Conservation (phyloP, 2,329 filamentous ascomycete species). For the Alternaria postmessia region DNA sequence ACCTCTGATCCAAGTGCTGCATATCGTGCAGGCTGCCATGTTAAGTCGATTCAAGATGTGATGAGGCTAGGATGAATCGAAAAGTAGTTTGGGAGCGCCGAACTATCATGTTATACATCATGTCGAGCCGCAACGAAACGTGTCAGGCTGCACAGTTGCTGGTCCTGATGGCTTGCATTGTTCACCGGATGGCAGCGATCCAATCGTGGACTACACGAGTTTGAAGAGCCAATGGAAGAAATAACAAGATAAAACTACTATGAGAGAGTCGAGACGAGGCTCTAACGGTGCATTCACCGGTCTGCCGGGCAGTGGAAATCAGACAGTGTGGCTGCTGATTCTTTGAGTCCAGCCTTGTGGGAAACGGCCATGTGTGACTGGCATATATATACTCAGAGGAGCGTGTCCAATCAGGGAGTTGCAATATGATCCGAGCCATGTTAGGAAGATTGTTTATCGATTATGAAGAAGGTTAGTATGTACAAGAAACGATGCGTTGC, state of each 20-base stretch:
- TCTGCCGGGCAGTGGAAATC: not conserved
- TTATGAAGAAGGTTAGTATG: not conserved
- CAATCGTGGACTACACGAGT: slow-evolving; percentile 3
- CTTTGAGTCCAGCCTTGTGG: not conserved
- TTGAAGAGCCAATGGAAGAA: not conserved
- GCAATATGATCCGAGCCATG: not conserved
- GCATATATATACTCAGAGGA: not conserved
- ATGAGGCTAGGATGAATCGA: not conserved
- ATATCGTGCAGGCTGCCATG: slow-evolving; percentile 26
- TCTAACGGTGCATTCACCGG: not conserved
- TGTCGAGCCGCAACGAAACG: slow-evolving; percentile 8
- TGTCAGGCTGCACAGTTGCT: slow-evolving; percentile 22
- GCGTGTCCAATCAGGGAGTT: not conserved
- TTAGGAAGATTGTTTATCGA: no score
- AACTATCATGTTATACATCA: slow-evolving; percentile 1
- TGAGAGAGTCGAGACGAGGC: not conserved
- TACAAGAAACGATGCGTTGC: not conserved
- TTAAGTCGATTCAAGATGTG: not conserved
- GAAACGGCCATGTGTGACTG: not conserved
- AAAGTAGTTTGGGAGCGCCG: not conserved
- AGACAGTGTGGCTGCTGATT: slow-evolving; percentile 1
- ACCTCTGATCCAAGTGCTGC: slow-evolving; percentile 18
- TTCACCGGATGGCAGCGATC: slow-evolving; percentile 22
- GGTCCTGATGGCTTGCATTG: slow-evolving; percentile 15
- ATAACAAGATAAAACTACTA: not conserved